Evolutionary conservation across 2,329 filamentous ascomycete genomes (phyloP), one percentile per base, ranked within the genome.

Genomic region (Cucurbitaria berberidis): DNA sequence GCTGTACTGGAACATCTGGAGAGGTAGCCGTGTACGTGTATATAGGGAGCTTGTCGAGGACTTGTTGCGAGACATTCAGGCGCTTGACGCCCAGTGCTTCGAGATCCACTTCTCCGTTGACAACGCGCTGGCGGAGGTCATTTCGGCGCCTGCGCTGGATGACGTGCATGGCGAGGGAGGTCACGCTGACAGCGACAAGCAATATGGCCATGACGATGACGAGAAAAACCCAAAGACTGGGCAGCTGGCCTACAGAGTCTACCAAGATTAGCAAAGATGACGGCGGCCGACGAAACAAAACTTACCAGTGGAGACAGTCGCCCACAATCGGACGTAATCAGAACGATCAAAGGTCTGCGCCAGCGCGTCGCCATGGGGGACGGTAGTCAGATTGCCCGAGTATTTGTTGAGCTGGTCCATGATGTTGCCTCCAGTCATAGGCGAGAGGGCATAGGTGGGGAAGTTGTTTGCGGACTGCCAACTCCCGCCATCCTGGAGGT

Each of bases 81-180:
- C 89, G 84, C 68, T 91, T 93, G 63, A 97, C 90, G 1, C 92
- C 93, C 62, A 96, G 82, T 2, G 86, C 86, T 74, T 97, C 93
- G 3, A 97, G 80, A 67, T 97, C 90, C 18, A 96, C 87, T 63
- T 96, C 89, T 46, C 93, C 93, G 7, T 81, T 82, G 52, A 85
- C 81, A 15, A 97, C 88, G 11, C 92, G 86, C 42, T 85, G 83
- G 45, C 86, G 85, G 10, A 98, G 78, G 1, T 81, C 81, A 21
- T 81, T 81, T 8, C 93, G 86, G 26, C 91, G 86, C 42, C 85
- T 82, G 30, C 86, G 84, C 70, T 96, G 91, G 26, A 95, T 78
- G 19, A 87, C 79, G 64, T 95, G 91, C 89, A 95, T 96, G 46
- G 82, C 78, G 35, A 87, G 70, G 1, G 86, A 95, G 0, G 86